Evolutionary conservation across 139 green algal genomes (phyloP), one percentile per base, ranked within the genome.

Genomic region (Dunaliella sp.): DNA sequence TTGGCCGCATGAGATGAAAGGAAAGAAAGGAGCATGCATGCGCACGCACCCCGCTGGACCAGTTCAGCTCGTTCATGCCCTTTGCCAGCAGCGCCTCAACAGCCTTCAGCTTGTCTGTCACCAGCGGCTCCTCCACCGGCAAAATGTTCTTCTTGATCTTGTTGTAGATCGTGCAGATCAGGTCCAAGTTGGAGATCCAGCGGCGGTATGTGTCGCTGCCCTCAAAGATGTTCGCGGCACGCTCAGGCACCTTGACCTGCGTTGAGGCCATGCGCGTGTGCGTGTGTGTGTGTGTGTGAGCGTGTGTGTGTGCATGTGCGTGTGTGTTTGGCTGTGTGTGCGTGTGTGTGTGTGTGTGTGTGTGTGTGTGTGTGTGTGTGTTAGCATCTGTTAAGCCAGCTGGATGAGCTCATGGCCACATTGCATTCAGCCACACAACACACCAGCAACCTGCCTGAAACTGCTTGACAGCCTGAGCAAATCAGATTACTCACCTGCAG

Each of bases 91-190:
- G 84, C 33, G 87, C 85, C 77, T 95, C 90, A 36, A 95, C 91
- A 1, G 85, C 87, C 0, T 94, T 90, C 57, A 98, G 92, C 88
- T 96, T 96, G 80, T 92, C 81, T 83, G 92, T 80, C 80, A 98
- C 90, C 78, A 98, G 92, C 3, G 94, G 95, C 86, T 91, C 87
- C 93, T 98, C 95, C 36, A 98, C 93, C 0, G 88, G 85, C 84
- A 97, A 80, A 26, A 98, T 94, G 24, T 90, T 95, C 25, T 78
- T 59, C 83, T 95, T 93, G 26, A 98, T 93, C 85, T 91, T 93
- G 90, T 98, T 98, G 88, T 94, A 95, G 82, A 94, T 96, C 37
- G 84, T 88, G 72, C 90, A 92, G 79, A 98, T 94, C 36, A 98
- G 88, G 84, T 98, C 95, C 82, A 98, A 87, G 80, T 90, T 93